Evolutionary conservation across 495 filamentous ascomycete genomes (phyloP), one percentile per base, ranked within the genome.

Genomic region (Aspergillus asperescens): DNA sequence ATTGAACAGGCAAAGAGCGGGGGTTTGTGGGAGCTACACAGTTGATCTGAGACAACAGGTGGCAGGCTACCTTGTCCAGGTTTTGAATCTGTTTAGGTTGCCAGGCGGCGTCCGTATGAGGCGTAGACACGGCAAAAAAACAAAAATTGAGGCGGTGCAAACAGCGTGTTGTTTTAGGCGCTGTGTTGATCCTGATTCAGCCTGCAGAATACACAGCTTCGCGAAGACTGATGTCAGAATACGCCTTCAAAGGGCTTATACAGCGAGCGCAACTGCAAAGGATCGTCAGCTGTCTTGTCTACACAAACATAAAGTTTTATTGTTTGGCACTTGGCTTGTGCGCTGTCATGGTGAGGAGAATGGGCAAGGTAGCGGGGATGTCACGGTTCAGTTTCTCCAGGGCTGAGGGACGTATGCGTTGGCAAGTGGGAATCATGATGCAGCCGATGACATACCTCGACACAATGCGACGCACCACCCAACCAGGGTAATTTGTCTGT

Each of bases 371-470:
- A 57, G 62, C 57, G 61, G 59, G 35, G 52, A 43, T 50, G 56
- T 60, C 61, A 62, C 62, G 58, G 60, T 46, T 66, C 64, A 69
- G 64, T 63, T 54, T 60, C 50, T 61, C 50, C 61, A 62, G 52
- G 64, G 55, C 54, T 60, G 59, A 60, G 52, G 65, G 62, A 73
- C 66, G 73, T 71, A 75, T 77, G 73, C 72, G 73, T 72, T 77
- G 73, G 73, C 73, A 77, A 62, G 62, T 57, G 65, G 60, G 61
- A 60, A 59, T 56, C 38, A 63, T 60, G 62, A 59, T 72, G 70
- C 65, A 72, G 66, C 57, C 56, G 58, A 57, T 48, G 55, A 71
- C 72, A 68, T 75, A 76, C 73, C 69, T 72, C 62, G 67, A 69
- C 62, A 64, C 71, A 48, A 46, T 64, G 68, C 68, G 62, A 67